Evolutionary conservation across 2,329 filamentous ascomycete species (phyloP), one percentile per base, ranked within the genome.

Genomic region (Colletotrichum sp.): DNA sequence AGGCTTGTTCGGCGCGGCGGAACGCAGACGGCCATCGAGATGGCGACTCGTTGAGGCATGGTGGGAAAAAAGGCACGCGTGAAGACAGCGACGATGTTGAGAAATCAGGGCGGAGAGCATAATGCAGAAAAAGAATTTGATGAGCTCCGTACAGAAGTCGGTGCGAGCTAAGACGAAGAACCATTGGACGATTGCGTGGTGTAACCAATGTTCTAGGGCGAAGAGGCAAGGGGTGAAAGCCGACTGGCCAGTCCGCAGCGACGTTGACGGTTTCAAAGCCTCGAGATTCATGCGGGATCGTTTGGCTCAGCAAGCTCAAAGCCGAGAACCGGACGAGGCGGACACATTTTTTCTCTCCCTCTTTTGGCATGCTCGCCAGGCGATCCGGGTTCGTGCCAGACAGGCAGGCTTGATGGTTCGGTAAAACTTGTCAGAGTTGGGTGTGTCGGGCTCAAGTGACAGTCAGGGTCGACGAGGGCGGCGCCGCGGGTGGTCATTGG

Each of bases 251-350:
- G 44, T 34, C 57, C 13, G 70, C 44, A 73, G 74, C 70, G 65
- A 76, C 70, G 65, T 60, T 52, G 24, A 22, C 16, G 28, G 74
- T 76, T 76, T 76, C 74, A 76, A 26, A 59, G 64, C 64, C 9
- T 12, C 32, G 9, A 30, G 22, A 52, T 74, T 76, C 65, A 76
- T 76, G 74, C 74, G 65, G 44, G 70, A 32, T 57, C 32, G n/a
- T 57, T 48, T 48, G 30, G 44, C 71, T 71, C 60, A 22, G 28
- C 68, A 64, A 34, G 63, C n/a, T 32, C 44, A 48, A 74, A 52
- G 70, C 74, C 74, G 74, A 73, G 59, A 68, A 75, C 70, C 34
- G 74, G 74, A 75, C 57, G 74, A 60, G 62, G 30, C 34, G 68
- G 28, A 24, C 48, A 67, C n/a, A 48, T 22, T 52, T 52, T 22